These are phyloP conservation scores for Acorus gramineus DNA, from an alignment of 106 monocot species.

Conservation along the genomic window DNA sequence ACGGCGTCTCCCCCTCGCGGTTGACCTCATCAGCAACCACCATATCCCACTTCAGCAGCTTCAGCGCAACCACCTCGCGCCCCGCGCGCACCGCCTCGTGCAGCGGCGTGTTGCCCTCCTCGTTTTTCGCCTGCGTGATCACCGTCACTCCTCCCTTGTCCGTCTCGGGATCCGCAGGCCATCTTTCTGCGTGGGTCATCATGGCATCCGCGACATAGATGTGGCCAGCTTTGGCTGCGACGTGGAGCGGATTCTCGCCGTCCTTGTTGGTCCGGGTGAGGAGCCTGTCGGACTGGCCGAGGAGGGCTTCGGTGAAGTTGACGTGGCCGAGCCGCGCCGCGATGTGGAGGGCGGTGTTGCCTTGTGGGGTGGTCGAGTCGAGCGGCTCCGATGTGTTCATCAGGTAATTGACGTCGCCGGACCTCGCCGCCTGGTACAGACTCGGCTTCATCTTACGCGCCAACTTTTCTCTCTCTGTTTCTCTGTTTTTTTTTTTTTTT, in stretches of 20 bases:
- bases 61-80: slow-evolving; percentile 8
- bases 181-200: background rate
- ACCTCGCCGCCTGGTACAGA: slow-evolving; percentile 20
- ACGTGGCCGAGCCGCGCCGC: slow-evolving; percentile 19
- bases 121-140: slow-evolving; percentile 1
- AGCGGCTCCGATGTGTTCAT: slow-evolving; percentile 1
- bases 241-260: slow-evolving; percentile 30
- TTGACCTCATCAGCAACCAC: slow-evolving; percentile 10
- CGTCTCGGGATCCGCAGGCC: slow-evolving; percentile 5
- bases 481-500: too few species aligned
- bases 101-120: slow-evolving; percentile 14
- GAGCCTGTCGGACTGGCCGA: slow-evolving; percentile 1
- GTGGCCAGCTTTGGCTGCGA: slow-evolving; percentile 19
- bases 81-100: slow-evolving; percentile 27
- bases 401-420: slow-evolving; percentile 11
- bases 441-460: slow-evolving; percentile 10
- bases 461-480: too few species aligned
- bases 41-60: slow-evolving; percentile 19
- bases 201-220: slow-evolving; percentile 5
- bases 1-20: slow-evolving; percentile 19
- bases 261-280: slow-evolving; percentile 15
- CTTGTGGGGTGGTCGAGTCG: slow-evolving; percentile 12
- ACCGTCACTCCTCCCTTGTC: slow-evolving; percentile 9
- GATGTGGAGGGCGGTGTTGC: slow-evolving; percentile 28
- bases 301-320: slow-evolving; percentile 6